Evolutionary conservation across 2,329 filamentous ascomycete species (phyloP), one percentile per base, ranked within the genome.

Genomic region (Sclerotinia nivalis): DNA sequence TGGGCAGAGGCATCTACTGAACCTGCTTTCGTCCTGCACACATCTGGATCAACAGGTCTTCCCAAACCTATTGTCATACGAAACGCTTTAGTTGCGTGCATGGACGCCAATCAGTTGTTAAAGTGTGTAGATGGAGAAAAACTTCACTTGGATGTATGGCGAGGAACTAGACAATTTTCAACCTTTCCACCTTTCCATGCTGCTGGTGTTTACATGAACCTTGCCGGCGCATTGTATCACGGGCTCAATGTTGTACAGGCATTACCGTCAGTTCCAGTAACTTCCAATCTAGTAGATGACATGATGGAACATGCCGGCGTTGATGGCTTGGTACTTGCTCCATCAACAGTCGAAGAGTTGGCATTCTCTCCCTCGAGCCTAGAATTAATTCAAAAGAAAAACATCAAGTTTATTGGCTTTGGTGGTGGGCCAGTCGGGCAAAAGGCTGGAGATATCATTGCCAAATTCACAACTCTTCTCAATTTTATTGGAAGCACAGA

Each of bases 1-100:
- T 81, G 77, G 31, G 75, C 77, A 1, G 73, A 78, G 28, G 69
- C 49, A 12, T 62, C 28, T 10, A 15, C 58, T 20, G 59, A 71
- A 6, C 67, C 69, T 20, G 13, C 66, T 47, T 43, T 73, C 22
- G 34, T 71, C 52, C n/a, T 71, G 18, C 72, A 73, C 58, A 71
- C 72, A 54, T 73, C 72, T 18, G 72, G 71, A 22, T 72, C 71
- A 28, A 72, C 71, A 18, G 72, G 71, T n/a, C 37, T 69, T 8
- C 72, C 72, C 45, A 74, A 72, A 49, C 69, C 71, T 45, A 68
- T 73, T n/a, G 50, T 66, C 34, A 56, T 69, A 12, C 37, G 59
- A 43, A 49, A 69, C 31, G 59, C 58, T 69, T 62, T 64, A 31
- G 25, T 13, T 45, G 67, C 58, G 7, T 40, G 55, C 2, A 1